Conservation (phyloP, 2,329 filamentous ascomycete species). For the Periglandula ipomoeae region DNA sequence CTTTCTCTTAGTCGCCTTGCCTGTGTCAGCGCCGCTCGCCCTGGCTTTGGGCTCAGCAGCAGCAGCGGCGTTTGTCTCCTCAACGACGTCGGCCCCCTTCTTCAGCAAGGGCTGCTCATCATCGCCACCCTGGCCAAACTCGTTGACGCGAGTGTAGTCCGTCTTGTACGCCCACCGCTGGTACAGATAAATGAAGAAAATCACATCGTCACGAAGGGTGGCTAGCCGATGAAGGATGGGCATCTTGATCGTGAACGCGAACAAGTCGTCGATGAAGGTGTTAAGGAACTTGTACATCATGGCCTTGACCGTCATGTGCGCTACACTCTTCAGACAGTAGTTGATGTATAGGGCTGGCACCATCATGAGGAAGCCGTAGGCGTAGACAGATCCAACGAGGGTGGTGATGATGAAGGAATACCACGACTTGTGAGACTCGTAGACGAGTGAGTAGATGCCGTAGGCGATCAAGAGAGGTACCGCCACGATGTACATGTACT, state of each 20-base stretch:
- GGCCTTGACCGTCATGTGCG: conserved; percentile 92
- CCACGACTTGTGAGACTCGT: conserved; percentile 96
- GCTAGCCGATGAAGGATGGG: conserved; percentile 85
- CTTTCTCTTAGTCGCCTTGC: conserved; percentile 34
- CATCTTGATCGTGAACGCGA: conserved; percentile 99
- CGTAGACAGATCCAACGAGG: conserved; percentile 90
- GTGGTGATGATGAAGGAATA: conserved; percentile 94
- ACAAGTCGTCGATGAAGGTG: conserved; percentile 97
- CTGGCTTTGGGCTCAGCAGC: conserved; percentile 28
- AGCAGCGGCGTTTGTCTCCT: conserved; percentile 29
- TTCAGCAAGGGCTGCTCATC: conserved; percentile 48
- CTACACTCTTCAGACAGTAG: conserved; percentile 90
- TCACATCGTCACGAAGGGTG: conserved; percentile 88
- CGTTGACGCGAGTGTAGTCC: conserved; percentile 88
- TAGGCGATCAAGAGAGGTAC: conserved; percentile 84
- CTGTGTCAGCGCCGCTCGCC: conserved; percentile 40
- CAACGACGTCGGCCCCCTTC: conserved; percentile 21
- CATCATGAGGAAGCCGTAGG: conserved; percentile 99
- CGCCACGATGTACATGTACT: conserved; percentile 89
- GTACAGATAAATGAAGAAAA: conserved; percentile 97
- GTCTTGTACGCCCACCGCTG: conserved; percentile 88
- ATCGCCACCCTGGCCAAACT: conserved; percentile 98
- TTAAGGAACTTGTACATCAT: conserved; percentile 99
- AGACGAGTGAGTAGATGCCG: conserved; percentile 81
- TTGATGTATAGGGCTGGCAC: conserved; percentile 97